Evolutionary conservation across 345 rosid species (phyloP).

Genomic region (Cardamine resedifolia): DNA sequence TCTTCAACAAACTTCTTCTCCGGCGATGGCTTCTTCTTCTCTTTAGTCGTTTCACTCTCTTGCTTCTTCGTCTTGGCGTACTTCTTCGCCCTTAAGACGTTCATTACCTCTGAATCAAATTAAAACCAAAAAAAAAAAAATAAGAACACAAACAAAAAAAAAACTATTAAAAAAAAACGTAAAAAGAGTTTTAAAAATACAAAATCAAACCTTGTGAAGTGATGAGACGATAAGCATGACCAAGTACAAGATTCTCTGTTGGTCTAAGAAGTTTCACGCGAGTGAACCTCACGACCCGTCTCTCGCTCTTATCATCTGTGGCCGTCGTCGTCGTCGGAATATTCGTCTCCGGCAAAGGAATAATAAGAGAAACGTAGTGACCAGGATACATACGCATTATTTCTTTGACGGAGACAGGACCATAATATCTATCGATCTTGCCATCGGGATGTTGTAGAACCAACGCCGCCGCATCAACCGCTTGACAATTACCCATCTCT

Average conservation of each 20-base stretch:
- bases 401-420: conserved; percentile 69
- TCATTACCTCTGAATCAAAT: conserved; percentile 67
- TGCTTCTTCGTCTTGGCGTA: conserved; percentile 64
- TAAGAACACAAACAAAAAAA: neutral
- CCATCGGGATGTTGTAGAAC: conserved; percentile 91
- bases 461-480: conserved; percentile 93
- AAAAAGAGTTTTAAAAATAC: neutral
- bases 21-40: conserved; percentile 34
- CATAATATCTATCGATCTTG: conserved; percentile 71
- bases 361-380: conserved; percentile 89
- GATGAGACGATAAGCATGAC: conserved; percentile 92
- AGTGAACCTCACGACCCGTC: conserved; percentile 48
- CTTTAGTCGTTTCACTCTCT: conserved; percentile 45
- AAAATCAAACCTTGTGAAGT: conserved; percentile 73
- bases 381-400: conserved; percentile 85
- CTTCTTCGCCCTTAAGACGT: conserved; percentile 80
- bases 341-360: conserved; percentile 64
- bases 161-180: neutral
- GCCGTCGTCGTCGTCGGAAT: conserved; percentile 18
- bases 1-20: conserved; percentile 41
- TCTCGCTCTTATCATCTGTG: conserved; percentile 21
- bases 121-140: neutral
- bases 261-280: conserved; percentile 94
- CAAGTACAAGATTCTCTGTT: conserved; percentile 73
- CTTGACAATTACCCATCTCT: conserved; percentile 93